phyloP scores from a whole-genome alignment of 2,329 filamentous ascomycete species.

The Apiospora arundinis region DNA sequence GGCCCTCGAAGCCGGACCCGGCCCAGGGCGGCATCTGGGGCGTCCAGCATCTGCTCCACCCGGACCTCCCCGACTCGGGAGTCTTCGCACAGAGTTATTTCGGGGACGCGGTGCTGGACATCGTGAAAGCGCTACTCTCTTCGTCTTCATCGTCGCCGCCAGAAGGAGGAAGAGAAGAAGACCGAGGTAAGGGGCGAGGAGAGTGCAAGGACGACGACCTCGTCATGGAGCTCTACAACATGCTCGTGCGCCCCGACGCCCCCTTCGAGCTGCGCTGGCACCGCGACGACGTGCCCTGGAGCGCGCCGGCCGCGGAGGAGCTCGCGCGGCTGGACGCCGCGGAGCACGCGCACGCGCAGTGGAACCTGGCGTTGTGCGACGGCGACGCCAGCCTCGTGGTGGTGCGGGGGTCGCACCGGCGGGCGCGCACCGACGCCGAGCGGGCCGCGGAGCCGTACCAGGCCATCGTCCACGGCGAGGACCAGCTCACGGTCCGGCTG shows the following conservation, averaged over 20 bases:
- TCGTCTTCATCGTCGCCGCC: not conserved
- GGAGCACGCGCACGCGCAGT: constrained; percentile 76
- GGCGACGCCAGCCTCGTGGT: constrained; percentile 73
- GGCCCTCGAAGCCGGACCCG: constrained; percentile 58
- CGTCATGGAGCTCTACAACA: constrained; percentile 88
- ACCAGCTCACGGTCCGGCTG: constrained; percentile 69
- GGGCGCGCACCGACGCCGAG: constrained; percentile 74
- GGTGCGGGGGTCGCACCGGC: constrained; percentile 76
- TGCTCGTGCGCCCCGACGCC: constrained; percentile 75
- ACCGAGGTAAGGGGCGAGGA: not conserved
- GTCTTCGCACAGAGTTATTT: constrained; percentile 77
- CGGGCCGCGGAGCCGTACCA: constrained; percentile 71
- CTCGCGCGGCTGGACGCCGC: constrained; percentile 62
- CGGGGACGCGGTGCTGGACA: constrained; percentile 64
- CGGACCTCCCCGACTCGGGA: constrained; percentile 65
- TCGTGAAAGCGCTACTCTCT: constrained; percentile 68
- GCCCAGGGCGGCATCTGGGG: constrained; percentile 79
- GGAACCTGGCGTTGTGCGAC: constrained; percentile 82
- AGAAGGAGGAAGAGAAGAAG: not conserved
- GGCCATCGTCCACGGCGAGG: constrained; percentile 56
- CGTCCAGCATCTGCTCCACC: constrained; percentile 84
- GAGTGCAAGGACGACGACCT: constrained; percentile 64
- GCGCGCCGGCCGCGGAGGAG: constrained; percentile 72
- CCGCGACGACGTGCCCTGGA: constrained; percentile 78
- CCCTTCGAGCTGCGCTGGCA: constrained; percentile 85